Conservation (phyloP, 2,329 filamentous ascomycete species). For the Aureobasidium sp. region DNA sequence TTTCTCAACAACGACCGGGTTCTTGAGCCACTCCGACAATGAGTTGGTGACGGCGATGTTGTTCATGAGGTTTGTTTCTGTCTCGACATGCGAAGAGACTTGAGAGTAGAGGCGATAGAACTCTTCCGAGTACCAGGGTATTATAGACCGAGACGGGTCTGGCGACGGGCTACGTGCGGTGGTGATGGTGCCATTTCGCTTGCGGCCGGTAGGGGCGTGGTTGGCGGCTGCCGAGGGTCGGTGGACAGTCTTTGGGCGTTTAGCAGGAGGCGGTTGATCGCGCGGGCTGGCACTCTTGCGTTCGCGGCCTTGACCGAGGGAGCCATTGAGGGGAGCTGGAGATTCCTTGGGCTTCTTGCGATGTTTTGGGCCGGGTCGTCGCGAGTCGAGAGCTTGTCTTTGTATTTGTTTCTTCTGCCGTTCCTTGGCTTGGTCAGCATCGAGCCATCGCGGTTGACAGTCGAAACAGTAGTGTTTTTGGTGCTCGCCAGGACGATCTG, state of each 20-base stretch:
- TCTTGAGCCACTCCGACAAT: constrained; percentile 70
- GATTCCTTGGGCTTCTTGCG: constrained; percentile 84
- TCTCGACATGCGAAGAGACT: constrained; percentile 36
- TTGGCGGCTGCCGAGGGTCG: constrained; percentile 69
- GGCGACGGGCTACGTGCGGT: constrained; percentile 65
- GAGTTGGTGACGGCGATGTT: constrained; percentile 68
- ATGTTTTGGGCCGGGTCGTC: constrained; percentile 71
- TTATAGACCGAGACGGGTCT: constrained; percentile 33
- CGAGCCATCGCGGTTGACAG: constrained; percentile 71
- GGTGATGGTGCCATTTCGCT: constrained; percentile 52
- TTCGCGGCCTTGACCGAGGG: constrained; percentile 33
- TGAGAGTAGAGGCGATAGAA: constrained; percentile 58
- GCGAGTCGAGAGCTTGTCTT: constrained; percentile 45
- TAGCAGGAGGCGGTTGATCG: constrained; percentile 56
- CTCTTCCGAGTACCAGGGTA: constrained; percentile 40
- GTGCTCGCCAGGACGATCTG: constrained; percentile 54
- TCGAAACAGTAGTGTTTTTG: constrained; percentile 77
- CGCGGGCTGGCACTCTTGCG: constrained; percentile 45
- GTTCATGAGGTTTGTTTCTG: constrained; percentile 69
- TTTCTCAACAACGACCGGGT: constrained; percentile 59
- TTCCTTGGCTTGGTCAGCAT: constrained; percentile 47
- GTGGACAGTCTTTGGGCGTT: constrained; percentile 77
- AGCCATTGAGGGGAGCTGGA: constrained; percentile 57
- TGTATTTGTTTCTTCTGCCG: constrained; percentile 34
- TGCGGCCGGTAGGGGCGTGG: constrained; percentile 59